Evolutionary conservation across 2,329 filamentous ascomycete genomes (phyloP), one percentile per base, ranked within the genome.

Genomic region (Hymenoscyphus fructigenus): DNA sequence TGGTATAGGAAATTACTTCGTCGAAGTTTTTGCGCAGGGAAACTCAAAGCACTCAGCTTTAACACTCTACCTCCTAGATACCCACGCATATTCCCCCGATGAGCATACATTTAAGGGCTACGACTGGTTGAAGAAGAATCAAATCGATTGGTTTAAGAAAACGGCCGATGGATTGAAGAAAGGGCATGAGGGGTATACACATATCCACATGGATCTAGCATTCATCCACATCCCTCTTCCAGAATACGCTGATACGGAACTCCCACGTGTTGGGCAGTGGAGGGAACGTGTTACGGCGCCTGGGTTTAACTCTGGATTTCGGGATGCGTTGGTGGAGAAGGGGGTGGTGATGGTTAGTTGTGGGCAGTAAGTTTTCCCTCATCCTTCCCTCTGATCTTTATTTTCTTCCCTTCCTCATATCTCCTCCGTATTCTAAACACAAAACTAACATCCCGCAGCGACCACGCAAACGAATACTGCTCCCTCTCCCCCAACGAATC

Each of bases 401-500:
- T 26, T 17, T 9, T 47, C 7, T 47, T 10, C n/a, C 41, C n/a
- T 47, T 20, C 5, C 41, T 23, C 4, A n/a, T 47, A 5, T 5
- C 17, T n/a, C n/a, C 2, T n/a, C 15, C 38, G 14, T 3, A 28
- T 36, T 53, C 34, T 56, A 29, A 14, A 28, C 50, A 12, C 17
- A 23, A n/a, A 65, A 29, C 38, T 55, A 61, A 56, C 65, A 64
- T 73, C 77, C 69, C 76, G 66, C 1, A 91, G 89, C 76, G 95
- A 99, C 75, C 95, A 99, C 75, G 94, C 91, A 69, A 99, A 99
- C 75, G 95, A 99, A 75, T 98, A 97, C 77, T 99, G 95, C 77
- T 88, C 91, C 68, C 83, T 97, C 9, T 88, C 71, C 26, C 68
- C 64, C 47, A 71, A 73, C 29, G 70, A 73, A 10, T 60, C 68